Percentiles rank a stretch among this genome's conserved stretches.
phyloP scores from a whole-genome alignment of 768 basidiomycete species.

The Coprinopsis cinerea region DNA sequence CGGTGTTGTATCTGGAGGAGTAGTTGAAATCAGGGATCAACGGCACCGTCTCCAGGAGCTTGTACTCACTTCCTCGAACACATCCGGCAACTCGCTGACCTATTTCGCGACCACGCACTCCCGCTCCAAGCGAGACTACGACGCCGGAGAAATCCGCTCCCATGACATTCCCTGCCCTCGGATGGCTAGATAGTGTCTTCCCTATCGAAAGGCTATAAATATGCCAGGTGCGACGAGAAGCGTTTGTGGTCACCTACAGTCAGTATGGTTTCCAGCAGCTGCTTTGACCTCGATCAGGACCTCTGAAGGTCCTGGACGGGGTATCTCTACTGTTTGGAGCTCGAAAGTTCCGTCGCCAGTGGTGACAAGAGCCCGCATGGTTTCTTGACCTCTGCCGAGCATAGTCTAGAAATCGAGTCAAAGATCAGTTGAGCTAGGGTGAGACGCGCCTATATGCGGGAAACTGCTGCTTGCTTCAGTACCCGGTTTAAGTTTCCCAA shows the following conservation, averaged over 20 bases:
- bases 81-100: constrained; percentile 21
- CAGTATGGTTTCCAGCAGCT: constrained; percentile 21
- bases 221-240: no score
- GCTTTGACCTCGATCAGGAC: constrained; percentile 20
- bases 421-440: no score
- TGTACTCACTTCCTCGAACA: constrained; percentile 16
- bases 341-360: constrained; percentile 15
- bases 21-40: constrained; percentile 7
- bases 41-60: neutral
- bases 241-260: constrained; percentile 17
- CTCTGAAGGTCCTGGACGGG: constrained; percentile 12
- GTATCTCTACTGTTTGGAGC: constrained; percentile 13
- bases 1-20: neutral
- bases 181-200: constrained; percentile 14
- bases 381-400: no score
- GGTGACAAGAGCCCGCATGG: constrained; percentile 20
- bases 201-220: no score
- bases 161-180: constrained; percentile 16
- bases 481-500: no score
- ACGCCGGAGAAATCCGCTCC: constrained; percentile 22
- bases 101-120: constrained; percentile 11
- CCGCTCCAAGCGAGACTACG: constrained; percentile 15
- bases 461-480: no score
- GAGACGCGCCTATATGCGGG: no score
- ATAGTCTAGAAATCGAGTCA: no score